Evolutionary conservation across 2,329 filamentous ascomycete genomes (phyloP).

Genomic region (Biscogniauxia mediterranea): DNA sequence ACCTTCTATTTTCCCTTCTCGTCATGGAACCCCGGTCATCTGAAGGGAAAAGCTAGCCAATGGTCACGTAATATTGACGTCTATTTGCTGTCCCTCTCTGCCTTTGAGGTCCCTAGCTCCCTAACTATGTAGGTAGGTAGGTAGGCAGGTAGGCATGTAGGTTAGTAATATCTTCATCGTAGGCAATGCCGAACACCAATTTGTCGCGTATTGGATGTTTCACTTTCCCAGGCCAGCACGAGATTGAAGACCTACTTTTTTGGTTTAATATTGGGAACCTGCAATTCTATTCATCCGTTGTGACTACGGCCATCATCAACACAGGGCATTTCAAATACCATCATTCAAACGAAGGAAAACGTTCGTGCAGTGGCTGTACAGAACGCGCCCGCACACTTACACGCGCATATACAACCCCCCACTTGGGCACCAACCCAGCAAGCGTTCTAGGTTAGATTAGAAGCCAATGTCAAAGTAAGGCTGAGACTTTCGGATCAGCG

Average conservation of each 20-base stretch:
- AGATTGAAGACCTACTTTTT: neutral
- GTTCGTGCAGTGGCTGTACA: neutral
- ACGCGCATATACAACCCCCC: neutral
- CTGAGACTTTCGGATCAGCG: neutral
- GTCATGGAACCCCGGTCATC: neutral
- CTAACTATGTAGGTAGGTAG: no score
- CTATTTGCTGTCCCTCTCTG: neutral
- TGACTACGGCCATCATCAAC: neutral
- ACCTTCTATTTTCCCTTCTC: neutral
- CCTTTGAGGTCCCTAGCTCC: no score
- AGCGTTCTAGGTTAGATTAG: neutral
- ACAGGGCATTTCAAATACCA: no score
- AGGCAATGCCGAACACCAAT: neutral
- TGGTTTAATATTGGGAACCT: neutral
- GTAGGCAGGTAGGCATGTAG: neutral
- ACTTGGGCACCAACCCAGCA: slow-evolving; percentile 2
- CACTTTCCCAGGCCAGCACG: neutral
- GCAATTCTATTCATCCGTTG: neutral
- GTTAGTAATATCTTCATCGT: neutral
- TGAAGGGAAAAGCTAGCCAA: neutral
- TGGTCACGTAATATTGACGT: neutral
- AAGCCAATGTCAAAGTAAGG: neutral
- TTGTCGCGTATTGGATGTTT: neutral
- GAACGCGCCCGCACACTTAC: no score
- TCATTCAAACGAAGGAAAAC: neutral